phyloP scores from a whole-genome alignment of 306 rosid species.

The Cicer yamashitae region DNA sequence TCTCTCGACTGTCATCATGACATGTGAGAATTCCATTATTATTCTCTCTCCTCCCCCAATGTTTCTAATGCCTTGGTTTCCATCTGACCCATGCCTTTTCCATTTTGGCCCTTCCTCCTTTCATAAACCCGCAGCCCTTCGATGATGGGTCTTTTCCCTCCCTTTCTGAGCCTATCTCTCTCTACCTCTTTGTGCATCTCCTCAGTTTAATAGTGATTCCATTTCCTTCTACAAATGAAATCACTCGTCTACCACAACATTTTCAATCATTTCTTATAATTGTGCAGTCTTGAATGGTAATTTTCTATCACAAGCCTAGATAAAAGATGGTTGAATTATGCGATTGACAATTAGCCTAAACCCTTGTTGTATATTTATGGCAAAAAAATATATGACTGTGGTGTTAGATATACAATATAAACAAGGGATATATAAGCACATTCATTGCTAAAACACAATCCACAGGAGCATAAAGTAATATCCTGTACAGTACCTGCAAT shows the following conservation, averaged over 20 bases:
- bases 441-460: slow-evolving; percentile 1
- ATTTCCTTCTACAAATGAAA: background rate
- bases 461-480: slow-evolving; percentile 15
- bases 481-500: slow-evolving; percentile 61
- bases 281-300: background rate
- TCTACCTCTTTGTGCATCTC: background rate
- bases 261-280: background rate
- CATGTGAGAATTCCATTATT: background rate
- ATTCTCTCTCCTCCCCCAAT: background rate
- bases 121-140: background rate
- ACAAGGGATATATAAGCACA: slow-evolving; percentile 10
- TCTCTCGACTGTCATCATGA: background rate
- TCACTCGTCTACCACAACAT: background rate
- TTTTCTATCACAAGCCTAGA: background rate
- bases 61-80: background rate
- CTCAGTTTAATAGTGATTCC: background rate
- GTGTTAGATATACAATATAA: slow-evolving; percentile 1
- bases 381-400: background rate
- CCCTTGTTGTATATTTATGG: slow-evolving; percentile 12
- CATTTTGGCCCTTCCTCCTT: background rate
- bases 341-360: background rate
- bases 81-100: background rate
- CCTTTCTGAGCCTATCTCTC: background rate
- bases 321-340: background rate
- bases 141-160: no score